A percentile compares a stretch with the other conserved stretches of the same genome.
phyloP scores from a whole-genome alignment of 139 green algal genomes.

The Tetradesmus lagerheimii region DNA sequence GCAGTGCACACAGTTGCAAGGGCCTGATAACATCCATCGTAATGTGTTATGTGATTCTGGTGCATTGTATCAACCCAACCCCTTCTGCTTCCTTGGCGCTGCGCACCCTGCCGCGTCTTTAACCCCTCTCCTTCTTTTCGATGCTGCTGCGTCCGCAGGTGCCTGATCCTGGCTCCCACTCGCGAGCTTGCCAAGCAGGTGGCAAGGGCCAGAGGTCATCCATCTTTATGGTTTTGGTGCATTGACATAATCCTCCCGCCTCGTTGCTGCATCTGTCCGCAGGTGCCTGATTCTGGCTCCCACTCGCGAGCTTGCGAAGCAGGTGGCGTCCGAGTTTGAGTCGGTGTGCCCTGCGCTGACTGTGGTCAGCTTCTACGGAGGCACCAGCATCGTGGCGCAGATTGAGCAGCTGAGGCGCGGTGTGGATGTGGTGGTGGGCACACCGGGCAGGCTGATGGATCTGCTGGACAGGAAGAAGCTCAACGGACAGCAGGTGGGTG shows the following conservation, averaged over 20 bases:
- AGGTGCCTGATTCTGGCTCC: slow-evolving; percentile 93
- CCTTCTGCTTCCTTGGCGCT: too few species aligned
- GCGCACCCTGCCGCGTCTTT: too few species aligned
- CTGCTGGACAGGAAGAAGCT: slow-evolving; percentile 90
- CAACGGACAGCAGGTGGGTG: slow-evolving; percentile 71
- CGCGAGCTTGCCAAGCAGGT: slow-evolving; percentile 99
- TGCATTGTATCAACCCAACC: too few species aligned
- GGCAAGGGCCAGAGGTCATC: too few species aligned
- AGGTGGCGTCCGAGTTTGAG: slow-evolving; percentile 95
- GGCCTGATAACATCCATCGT: not conserved
- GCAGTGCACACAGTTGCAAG: not conserved
- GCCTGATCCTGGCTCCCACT: slow-evolving; percentile 95
- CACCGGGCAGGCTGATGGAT: slow-evolving; percentile 97
- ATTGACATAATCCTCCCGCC: slow-evolving; percentile 38
- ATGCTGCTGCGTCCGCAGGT: slow-evolving; percentile 27
- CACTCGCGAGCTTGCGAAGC: slow-evolving; percentile 98
- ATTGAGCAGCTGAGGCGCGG: slow-evolving; percentile 80
- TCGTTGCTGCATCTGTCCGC: slow-evolving; percentile 53
- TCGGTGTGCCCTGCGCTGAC: slow-evolving; percentile 72
- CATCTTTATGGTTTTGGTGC: too few species aligned
- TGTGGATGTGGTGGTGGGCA: slow-evolving; percentile 97
- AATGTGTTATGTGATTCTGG: too few species aligned
- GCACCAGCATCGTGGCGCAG: slow-evolving; percentile 80
- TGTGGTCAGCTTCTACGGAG: slow-evolving; percentile 92
- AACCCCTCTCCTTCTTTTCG: too few species aligned